Evolutionary conservation across 306 rosid genomes (phyloP).

Genomic region (Ammopiptanthus mongolicus): DNA sequence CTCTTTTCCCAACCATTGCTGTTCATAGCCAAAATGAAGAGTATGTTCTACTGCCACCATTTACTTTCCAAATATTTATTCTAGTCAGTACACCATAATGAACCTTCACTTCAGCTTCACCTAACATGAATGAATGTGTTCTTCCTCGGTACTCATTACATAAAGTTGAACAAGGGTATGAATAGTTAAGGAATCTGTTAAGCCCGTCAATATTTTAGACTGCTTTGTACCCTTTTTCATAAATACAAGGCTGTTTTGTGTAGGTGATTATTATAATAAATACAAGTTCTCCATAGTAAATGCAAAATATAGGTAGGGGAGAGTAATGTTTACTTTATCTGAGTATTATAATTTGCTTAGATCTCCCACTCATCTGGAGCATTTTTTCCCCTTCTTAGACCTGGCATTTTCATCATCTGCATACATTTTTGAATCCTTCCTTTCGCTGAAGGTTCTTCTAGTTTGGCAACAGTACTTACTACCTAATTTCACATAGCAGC

Average conservation of each 20-base stretch:
- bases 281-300: background rate
- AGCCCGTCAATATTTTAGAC: background rate
- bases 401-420: background rate
- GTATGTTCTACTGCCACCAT: constrained; percentile 53
- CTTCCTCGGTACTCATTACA: no score
- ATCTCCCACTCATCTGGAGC: background rate
- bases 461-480: background rate
- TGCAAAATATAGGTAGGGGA: background rate
- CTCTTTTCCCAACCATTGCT: constrained; percentile 85
- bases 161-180: background rate
- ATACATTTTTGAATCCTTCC: background rate
- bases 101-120: no score
- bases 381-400: background rate
- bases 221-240: background rate
- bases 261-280: background rate
- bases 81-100: no score
- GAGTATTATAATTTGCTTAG: background rate
- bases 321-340: background rate
- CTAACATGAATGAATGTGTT: no score
- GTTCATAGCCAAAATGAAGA: constrained; percentile 99
- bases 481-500: constrained; percentile 4
- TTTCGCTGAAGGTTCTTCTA: background rate
- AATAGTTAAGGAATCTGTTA: background rate
- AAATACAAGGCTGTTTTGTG: background rate
- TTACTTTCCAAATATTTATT: no score